Evolutionary conservation across 768 basidiomycete species (phyloP), one percentile per base, ranked within the genome.

Genomic region (Pholiota microspora): DNA sequence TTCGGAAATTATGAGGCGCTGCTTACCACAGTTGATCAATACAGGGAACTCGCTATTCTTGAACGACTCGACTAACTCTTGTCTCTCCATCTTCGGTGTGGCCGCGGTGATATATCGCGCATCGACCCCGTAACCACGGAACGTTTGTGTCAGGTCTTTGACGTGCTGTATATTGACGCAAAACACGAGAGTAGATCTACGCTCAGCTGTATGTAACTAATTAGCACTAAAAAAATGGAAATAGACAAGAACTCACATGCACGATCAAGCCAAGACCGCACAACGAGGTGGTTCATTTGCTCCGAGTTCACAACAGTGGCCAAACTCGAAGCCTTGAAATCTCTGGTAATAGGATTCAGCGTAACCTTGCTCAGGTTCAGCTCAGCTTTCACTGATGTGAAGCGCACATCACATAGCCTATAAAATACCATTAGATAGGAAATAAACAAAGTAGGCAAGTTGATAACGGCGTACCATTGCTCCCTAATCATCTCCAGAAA

Each of bases 401-500:
- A 93, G 3, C 85, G 86, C 29, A 94, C 86, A 45, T 86, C 84
- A 57, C 92, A 92, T 27, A 98, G 79, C 94, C 94, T 82, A 47
- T 9, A 34, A 18, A 46, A n/a, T n/a, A n/a, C n/a, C n/a, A n/a
- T n/a, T n/a, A n/a, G n/a, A n/a, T n/a, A n/a, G n/a, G n/a, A n/a
- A n/a, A n/a, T n/a, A n/a, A n/a, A 34, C 27, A 12, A 35, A 25
- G 9, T 38, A 34, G n/a, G 32, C 18, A 3, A 13, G 13, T n/a
- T n/a, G n/a, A n/a, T n/a, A n/a, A n/a, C 12, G 10, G 55, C 72
- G 36, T 60, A 87, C 94, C 95, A 98, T 67, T 91, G 81, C 50
- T 94, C 94, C 59, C 88, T 85, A 57, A 98, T 89, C 94, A 98
- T 95, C 49, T 92, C 85, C 10, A 92, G 69, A 61, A 97, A 93